Percentiles rank a stretch among this genome's conserved stretches.
phyloP scores from a whole-genome alignment of 768 basidiomycete genomes.

The Tubosaeta sp. region DNA sequence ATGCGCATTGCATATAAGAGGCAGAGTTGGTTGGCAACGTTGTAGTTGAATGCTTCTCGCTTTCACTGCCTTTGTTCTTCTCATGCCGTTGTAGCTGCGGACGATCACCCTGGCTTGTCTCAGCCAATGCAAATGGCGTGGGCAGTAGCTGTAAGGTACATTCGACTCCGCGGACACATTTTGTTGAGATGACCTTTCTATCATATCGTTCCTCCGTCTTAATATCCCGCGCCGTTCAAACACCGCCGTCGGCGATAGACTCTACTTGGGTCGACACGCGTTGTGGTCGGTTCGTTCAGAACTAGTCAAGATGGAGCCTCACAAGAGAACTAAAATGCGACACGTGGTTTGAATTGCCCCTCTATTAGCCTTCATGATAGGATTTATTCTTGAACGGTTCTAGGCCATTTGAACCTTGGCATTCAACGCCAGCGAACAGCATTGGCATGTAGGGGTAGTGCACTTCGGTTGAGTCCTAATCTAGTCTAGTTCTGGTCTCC shows the following conservation, averaged over 20 bases:
- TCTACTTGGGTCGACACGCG: background rate
- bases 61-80: background rate
- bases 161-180: conserved; percentile 22
- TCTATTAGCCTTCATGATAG: background rate
- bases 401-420: background rate
- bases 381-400: background rate
- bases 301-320: background rate
- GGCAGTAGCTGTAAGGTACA: background rate
- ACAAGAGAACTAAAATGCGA: background rate
- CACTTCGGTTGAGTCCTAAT: background rate
- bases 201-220: conserved; percentile 22
- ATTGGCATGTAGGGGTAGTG: background rate
- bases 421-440: conserved; percentile 19
- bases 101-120: background rate
- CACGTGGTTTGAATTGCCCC: background rate
- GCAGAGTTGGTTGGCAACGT: background rate
- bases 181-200: conserved; percentile 16
- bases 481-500: background rate
- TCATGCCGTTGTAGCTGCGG: background rate
- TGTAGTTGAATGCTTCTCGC: background rate
- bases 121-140: background rate
- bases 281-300: background rate
- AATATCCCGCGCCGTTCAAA: conserved; percentile 20
- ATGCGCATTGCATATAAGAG: background rate
- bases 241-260: conserved; percentile 7